Evolutionary conservation across 345 rosid genomes (phyloP), one percentile per base, ranked within the genome.

Genomic region (Moringa oleifera): DNA sequence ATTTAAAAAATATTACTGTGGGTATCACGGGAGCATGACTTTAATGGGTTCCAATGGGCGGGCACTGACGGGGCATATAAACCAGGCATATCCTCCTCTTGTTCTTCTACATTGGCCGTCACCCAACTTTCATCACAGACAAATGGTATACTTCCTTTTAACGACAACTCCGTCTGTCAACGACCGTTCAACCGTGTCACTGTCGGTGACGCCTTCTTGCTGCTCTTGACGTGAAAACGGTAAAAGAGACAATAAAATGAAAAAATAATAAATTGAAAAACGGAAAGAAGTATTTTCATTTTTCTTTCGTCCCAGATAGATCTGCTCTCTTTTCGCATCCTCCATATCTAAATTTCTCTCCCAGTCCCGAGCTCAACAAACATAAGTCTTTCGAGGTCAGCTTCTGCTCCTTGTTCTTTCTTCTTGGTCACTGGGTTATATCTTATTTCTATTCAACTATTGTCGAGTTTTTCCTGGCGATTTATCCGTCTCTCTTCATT

Each of bases 361-460:
- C 2, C 68, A 28, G 58, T 51, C 50, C 54, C 2, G 25, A 25
- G 20, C 55, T 45, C 19, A 28, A 25, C 59, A 21, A 47, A 10
- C 56, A 22, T 56, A 49, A 68, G 57, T 71, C 65, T 21, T 58
- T 51, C 51, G 16, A 56, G 73, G 68, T 73, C 70, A 64, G 66
- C 59, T 25, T 18, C 13, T 53, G 12, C 21, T 21, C 31, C 47
- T 41, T 33, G 37, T 33, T 33, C 37, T 33, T 4, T 33, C 11
- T 33, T 33, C 11, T 41, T 41, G 47, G 6, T 7, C 47, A 15
- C 47, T 41, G 12, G 13, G 12, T 41, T 41, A 41, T 4, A 7
- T 20, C 20, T 10, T 6, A 2, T 49, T 20, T 21, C 45, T 1
- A 13, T 23, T 41, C n/a, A n/a, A n/a, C n/a, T 20, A 41, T 56